Conservation (phyloP, 2,329 filamentous ascomycete species). For the Colletotrichum costaricense region DNA sequence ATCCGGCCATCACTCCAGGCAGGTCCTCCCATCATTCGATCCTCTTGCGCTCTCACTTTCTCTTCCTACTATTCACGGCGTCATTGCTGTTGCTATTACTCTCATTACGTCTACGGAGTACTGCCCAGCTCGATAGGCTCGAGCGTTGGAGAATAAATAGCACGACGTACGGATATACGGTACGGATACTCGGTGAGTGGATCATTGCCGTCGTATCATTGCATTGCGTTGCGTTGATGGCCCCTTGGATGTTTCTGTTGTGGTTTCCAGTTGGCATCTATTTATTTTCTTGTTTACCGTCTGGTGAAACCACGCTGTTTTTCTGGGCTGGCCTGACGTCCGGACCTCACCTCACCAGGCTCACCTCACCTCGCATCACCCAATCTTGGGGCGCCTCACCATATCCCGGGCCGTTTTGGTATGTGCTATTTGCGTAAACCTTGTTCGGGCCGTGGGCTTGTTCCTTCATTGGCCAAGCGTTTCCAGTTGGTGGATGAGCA, state of each 20-base stretch:
- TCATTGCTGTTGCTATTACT: not conserved
- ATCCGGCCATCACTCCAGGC: not conserved
- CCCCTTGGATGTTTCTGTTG: constrained; percentile 22
- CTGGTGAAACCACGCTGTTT: not conserved
- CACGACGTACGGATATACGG: not conserved
- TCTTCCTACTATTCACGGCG: not conserved
- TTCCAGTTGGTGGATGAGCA: constrained; percentile 18
- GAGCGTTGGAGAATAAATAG: constrained; percentile 13
- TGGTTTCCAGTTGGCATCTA: constrained; percentile 12
- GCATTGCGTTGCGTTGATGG: not conserved
- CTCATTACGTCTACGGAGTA: not conserved
- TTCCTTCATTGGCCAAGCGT: not conserved
- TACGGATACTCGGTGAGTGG: constrained; percentile 5
- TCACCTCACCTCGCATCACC: constrained; percentile 1
- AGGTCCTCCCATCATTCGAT: not conserved
- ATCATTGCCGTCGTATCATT: not conserved
- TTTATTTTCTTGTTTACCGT: not conserved
- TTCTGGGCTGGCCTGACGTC: constrained; percentile 5
- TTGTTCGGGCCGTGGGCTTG: constrained; percentile 5
- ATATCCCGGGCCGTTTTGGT: constrained; percentile 5
- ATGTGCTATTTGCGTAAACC: constrained; percentile 22
- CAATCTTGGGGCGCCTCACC: not conserved
- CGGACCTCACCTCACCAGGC: not conserved
- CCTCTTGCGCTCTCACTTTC: not conserved
- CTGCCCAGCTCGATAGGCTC: not conserved